Evolutionary conservation across 1,284 basidiomycete genomes (phyloP).

Genomic region (Fistulinella cinereoalba): DNA sequence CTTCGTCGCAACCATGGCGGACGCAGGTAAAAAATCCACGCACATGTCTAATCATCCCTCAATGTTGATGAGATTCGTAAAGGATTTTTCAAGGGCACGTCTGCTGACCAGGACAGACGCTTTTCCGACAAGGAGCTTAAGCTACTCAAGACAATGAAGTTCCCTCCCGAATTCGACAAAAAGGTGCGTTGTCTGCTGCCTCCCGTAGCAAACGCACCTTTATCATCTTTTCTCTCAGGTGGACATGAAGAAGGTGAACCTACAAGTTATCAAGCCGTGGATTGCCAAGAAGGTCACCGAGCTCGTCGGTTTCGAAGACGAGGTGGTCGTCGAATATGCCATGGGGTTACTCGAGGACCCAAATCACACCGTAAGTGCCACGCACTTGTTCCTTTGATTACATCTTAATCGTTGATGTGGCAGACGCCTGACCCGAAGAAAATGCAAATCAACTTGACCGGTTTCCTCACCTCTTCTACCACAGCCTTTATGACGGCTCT

Average conservation of each 20-base stretch:
- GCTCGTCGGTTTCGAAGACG: conserved; percentile 92
- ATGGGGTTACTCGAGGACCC: conserved; percentile 90
- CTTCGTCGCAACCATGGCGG: conserved; percentile 43
- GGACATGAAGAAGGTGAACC: conserved; percentile 93
- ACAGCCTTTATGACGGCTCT: conserved; percentile 83
- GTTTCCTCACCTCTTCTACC: conserved; percentile 84
- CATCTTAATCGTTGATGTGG: background rate
- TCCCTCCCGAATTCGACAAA: conserved; percentile 85
- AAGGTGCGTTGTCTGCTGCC: conserved; percentile 54
- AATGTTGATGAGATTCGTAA: conserved; percentile 10
- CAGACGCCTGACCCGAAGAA: conserved; percentile 89
- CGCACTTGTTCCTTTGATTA: background rate
- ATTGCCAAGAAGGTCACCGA: conserved; percentile 88
- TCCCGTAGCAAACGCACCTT: background rate
- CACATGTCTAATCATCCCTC: background rate
- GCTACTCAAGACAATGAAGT: conserved; percentile 86
- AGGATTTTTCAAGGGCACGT: conserved; percentile 88
- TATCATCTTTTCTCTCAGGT: conserved; percentile 44
- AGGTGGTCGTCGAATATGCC: conserved; percentile 95
- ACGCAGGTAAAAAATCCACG: conserved; percentile 47
- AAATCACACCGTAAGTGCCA: conserved; percentile 65
- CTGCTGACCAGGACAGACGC: conserved; percentile 81
- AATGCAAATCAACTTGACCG: conserved; percentile 93
- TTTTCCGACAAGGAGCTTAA: conserved; percentile 96
- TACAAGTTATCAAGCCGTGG: conserved; percentile 89